Base-by-base conservation (phyloP, 345 rosid genomes). In the Salix purpurea region DNA sequence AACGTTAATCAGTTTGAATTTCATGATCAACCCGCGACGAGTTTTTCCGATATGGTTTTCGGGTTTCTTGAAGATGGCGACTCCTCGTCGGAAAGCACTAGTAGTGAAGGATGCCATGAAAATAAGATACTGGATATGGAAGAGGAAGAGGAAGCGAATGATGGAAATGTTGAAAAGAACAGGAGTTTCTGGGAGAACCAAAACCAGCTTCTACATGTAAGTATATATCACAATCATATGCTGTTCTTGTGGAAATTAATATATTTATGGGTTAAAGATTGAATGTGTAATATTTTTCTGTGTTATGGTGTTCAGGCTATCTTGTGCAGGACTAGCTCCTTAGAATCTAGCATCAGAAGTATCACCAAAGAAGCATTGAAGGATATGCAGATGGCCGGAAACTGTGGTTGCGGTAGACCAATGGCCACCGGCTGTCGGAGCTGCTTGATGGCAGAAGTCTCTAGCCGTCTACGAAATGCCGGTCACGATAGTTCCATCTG, bases 131-230 rank as follows among this genome's bases (percentile, higher is more conserved):
- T 56, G 2, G 78, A 70, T 18, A 44, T 52, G 46, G 73, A 72
- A 36, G 84, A 81, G 39, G 67, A 76, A 26, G 84, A 65, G 15
- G 67, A 76, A 26, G 84, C 58, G 15, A 78, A 21, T 1, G 10
- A 60, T 46, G 67, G 24, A 4, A 28, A 9, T 39, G 54, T 64
- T 23, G 69, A 70, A 15, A 81, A 74, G 58, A 37, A 28, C 37
- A 74, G 40, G 26, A 72, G 12, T 36, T 81, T 81, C 8, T 77
- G 84, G 84, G 84, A 77, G 67, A 74, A 62, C 26, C 84, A 81
- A 18, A 54, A 70, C 11, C 77, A 81, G 67, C 84, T 73, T 65
- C 65, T 81, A 26, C 80, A 77, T 54, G 84, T 81, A 74, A 76
- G 11, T 65, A n/a, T n/a, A n/a, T n/a, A 37, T 40, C 26, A 34